These are phyloP conservation scores for Geosmithia morbida DNA, from an alignment of 2,329 filamentous ascomycete genomes.

Conservation along the genomic window DNA sequence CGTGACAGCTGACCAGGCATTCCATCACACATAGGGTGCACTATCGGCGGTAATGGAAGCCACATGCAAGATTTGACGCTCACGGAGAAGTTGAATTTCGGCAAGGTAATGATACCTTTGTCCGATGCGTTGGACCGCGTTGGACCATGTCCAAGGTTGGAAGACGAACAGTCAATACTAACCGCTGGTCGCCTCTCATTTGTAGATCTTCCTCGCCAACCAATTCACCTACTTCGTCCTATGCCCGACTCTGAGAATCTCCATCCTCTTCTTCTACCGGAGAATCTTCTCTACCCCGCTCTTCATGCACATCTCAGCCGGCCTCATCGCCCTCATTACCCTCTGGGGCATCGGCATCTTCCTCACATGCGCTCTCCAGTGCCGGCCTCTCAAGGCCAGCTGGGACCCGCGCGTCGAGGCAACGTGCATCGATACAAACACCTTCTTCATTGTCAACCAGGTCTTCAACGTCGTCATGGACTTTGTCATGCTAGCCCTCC, in stretches of 20 bases:
- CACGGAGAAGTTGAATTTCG: neutral
- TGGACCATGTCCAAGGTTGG: neutral
- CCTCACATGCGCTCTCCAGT: neutral
- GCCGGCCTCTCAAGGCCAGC: neutral
- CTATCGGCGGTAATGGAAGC: neutral
- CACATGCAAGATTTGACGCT: neutral
- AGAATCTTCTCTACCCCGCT: neutral
- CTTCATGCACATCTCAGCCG: neutral
- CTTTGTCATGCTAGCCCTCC: slow-evolving; percentile 1
- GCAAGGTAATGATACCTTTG: no score
- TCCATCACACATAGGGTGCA: neutral
- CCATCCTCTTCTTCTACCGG: neutral
- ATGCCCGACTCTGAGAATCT: neutral
- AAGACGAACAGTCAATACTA: neutral
- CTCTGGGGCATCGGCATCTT: neutral
- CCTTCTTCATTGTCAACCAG: neutral
- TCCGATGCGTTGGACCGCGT: no score
- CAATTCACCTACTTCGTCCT: neutral
- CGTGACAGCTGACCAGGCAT: neutral
- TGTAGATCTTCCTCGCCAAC: neutral
- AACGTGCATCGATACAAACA: neutral
- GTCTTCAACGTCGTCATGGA: neutral
- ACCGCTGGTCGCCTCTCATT: neutral
- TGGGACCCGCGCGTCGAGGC: neutral
- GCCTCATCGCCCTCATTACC: neutral